Conservation (phyloP, 2,329 filamentous ascomycete genomes). For the Arthroderma uncinatum region DNA sequence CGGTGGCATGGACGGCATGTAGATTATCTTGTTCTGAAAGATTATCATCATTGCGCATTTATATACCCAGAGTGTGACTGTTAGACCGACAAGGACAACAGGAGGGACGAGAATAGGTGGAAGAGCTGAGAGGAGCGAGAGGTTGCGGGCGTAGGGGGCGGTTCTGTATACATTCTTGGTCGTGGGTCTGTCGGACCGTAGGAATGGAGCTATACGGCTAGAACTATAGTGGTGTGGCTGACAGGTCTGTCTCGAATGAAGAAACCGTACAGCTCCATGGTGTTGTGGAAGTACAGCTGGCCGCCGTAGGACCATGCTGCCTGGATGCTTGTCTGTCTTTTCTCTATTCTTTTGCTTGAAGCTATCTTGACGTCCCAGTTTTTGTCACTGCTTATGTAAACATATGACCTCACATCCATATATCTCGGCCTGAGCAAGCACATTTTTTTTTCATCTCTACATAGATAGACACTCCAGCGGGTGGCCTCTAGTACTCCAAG, state of each 20-base stretch:
- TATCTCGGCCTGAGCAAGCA: too few relatives aligned
- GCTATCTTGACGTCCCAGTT: background rate
- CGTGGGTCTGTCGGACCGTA: background rate
- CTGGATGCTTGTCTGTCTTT: background rate
- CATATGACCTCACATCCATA: background rate
- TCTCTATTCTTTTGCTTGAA: background rate
- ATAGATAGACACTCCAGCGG: too few relatives aligned
- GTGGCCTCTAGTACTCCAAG: too few relatives aligned
- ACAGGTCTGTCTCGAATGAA: background rate
- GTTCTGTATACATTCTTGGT: background rate
- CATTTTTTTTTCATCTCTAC: too few relatives aligned
- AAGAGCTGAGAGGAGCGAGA: slow-evolving; percentile 19
- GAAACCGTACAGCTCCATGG: background rate
- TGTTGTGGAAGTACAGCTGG: background rate
- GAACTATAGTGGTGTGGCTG: background rate
- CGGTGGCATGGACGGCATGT: slow-evolving; percentile 65
- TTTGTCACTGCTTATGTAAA: background rate
- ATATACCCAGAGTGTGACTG: slow-evolving; percentile 52
- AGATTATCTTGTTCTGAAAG: slow-evolving; percentile 73
- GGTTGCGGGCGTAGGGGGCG: background rate
- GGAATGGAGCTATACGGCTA: background rate
- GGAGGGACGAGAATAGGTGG: slow-evolving; percentile 51
- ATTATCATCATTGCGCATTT: slow-evolving; percentile 63
- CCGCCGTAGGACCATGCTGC: background rate
- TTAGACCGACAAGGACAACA: slow-evolving; percentile 52